Percentiles rank a stretch among this genome's conserved stretches.
These are phyloP conservation scores for Diplosphaera chodatii DNA, from an alignment of 139 green algal species.

Conservation along the genomic window DNA sequence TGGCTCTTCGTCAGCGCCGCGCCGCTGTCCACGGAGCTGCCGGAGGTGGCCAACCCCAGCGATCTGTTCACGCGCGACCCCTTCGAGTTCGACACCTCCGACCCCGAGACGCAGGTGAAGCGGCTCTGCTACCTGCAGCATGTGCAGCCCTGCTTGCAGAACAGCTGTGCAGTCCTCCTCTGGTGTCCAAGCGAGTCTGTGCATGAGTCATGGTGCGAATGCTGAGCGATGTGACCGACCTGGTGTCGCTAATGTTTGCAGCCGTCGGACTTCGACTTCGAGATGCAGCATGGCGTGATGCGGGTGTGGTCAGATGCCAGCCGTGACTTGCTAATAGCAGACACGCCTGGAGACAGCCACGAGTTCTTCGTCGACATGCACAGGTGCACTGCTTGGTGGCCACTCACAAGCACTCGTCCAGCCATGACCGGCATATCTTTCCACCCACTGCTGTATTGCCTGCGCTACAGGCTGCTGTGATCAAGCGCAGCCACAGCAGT, in stretches of 20 bases:
- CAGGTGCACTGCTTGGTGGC: constrained; percentile 4
- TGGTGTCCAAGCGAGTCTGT: no score
- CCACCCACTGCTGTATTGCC: no score
- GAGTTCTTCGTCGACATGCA: constrained; percentile 96
- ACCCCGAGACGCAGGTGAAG: background rate
- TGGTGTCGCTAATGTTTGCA: no score
- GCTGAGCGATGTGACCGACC: no score
- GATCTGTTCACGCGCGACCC: constrained; percentile 46
- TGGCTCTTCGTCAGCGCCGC: constrained; percentile 75
- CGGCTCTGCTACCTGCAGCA: no score
- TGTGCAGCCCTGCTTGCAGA: background rate
- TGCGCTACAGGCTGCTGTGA: no score
- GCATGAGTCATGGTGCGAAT: no score
- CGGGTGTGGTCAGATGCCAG: constrained; percentile 45
- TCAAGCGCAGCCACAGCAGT: no score
- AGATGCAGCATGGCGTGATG: constrained; percentile 90
- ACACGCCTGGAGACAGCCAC: constrained; percentile 56
- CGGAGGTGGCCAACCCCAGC: constrained; percentile 47
- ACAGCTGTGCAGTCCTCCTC: no score
- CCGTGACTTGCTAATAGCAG: constrained; percentile 17
- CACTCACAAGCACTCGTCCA: no score
- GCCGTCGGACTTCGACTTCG: constrained; percentile 42
- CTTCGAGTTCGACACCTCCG: constrained; percentile 37
- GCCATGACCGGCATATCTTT: no score
- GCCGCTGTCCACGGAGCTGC: constrained; percentile 36